These are phyloP conservation scores for Acacia concinna DNA, from an alignment of 331 rosid species.

Conservation along the genomic window DNA sequence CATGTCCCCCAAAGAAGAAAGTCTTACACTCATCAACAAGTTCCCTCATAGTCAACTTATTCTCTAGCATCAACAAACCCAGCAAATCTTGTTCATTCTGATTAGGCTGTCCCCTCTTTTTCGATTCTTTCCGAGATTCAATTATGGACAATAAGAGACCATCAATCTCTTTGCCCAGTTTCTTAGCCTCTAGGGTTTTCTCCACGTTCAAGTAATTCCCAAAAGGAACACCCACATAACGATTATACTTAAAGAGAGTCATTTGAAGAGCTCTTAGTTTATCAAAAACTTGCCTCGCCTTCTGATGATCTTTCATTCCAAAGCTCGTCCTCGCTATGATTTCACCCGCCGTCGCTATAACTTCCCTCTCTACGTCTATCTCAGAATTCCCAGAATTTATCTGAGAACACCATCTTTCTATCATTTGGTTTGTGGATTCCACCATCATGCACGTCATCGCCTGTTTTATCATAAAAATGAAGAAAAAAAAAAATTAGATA, in stretches of 20 bases:
- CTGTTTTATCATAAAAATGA: conserved; percentile 28
- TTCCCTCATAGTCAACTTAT: conserved; percentile 40
- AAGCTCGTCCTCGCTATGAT: conserved; percentile 78
- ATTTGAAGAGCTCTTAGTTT: conserved; percentile 59
- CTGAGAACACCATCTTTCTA: conserved; percentile 55
- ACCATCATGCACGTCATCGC: conserved; percentile 63
- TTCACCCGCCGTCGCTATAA: conserved; percentile 63
- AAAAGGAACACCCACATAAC: conserved; percentile 78
- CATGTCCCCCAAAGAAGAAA: conserved; percentile 87
- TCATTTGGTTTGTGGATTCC: conserved; percentile 60
- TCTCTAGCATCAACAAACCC: conserved; percentile 54
- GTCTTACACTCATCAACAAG: conserved; percentile 87
- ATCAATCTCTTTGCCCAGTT: conserved; percentile 72
- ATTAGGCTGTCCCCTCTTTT: conserved; percentile 1
- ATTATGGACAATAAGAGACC: conserved; percentile 45
- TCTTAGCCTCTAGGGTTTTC: conserved; percentile 54
- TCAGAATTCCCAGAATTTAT: conserved; percentile 48
- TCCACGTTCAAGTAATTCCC: conserved; percentile 44
- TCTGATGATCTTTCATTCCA: conserved; percentile 45
- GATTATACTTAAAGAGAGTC: conserved; percentile 57
- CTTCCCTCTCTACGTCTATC: conserved; percentile 63
- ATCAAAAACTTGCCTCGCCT: conserved; percentile 42
- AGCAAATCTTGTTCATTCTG: conserved; percentile 47
- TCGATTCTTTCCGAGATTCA: conserved; percentile 31
- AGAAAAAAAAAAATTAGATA: background rate